Base-by-base conservation (phyloP, 2,329 filamentous ascomycete genomes). In the Incumbomyces lentus region DNA sequence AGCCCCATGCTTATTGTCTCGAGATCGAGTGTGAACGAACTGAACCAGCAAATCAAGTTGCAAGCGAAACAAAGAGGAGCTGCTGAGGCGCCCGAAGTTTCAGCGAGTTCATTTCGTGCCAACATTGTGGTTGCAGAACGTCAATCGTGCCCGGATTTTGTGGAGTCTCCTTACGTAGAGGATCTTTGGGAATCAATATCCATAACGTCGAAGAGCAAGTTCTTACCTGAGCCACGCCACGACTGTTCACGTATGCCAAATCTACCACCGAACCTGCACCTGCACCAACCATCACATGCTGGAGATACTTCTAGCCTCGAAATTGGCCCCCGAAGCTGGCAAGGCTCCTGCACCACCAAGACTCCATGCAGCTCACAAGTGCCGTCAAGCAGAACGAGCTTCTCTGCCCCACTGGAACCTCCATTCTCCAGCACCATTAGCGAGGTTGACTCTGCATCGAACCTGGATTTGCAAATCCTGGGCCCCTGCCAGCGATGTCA, bases 1-100 rank as follows among this genome's bases (percentile, higher is more conserved):
- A 94, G 87, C 44, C 90, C 92, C 0, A 93, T 98, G 37, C 74
- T 98, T 1, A 77, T 86, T 39, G 82, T 96, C 47, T 87, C 86
- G 16, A 75, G 79, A 45, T 80, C 84, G 8, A 95, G 88, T 55
- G 75, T 96, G 40, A 80, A 86, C 39, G 75, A 74, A 2, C 67
- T 96, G 6, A 96, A 96, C 59, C 68, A 75, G 49, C 70, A 78
- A 11, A 92, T 96, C 55, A 73, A 74, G 53, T 65, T 67, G 7
- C 71, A 68, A 44, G 64, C 66, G 3, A 71, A 68, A n/a, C 76
- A 76, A 16, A 78, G 78, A 5, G 31, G 29, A n/a, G n/a, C 5
- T 2, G 49, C 48, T n/a, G 47, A 51, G 34, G 44, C 50, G 31
- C 52, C 44, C n/a, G 79, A 76, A 0, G 80, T 88, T 2, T 72